These are phyloP conservation scores for Aspergillus puulaauensis DNA, from an alignment of 2,329 filamentous ascomycete genomes.

Conservation along the genomic window DNA sequence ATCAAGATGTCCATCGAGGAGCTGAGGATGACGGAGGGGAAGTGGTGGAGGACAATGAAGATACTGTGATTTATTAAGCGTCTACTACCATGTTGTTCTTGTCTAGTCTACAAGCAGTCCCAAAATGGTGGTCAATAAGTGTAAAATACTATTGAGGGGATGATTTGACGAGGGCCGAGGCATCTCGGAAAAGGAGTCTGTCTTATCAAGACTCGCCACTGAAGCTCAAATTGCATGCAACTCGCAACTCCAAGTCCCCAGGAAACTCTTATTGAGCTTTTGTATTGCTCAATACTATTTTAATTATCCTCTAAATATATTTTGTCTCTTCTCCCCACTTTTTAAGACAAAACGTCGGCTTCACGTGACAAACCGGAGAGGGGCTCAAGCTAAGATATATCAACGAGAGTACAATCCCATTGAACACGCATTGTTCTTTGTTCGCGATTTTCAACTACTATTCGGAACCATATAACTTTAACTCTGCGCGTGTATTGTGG, in stretches of 20 bases:
- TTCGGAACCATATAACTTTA: background rate
- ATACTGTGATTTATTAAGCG: constrained; percentile 79
- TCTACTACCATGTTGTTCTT: background rate
- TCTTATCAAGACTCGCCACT: background rate
- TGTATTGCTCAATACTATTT: background rate
- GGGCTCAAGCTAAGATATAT: background rate
- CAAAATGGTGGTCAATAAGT: background rate
- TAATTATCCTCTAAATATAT: background rate
- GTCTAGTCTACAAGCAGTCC: background rate
- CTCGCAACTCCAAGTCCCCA: background rate
- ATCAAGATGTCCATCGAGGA: constrained; percentile 43
- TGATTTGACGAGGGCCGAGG: constrained; percentile 13
- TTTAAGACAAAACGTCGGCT: constrained; percentile 1
- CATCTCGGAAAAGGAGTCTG: constrained; percentile 6
- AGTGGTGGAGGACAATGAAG: constrained; percentile 80
- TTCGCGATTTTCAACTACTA: background rate
- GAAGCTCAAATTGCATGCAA: background rate
- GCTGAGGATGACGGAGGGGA: constrained; percentile 71
- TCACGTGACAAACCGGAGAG: constrained; percentile 21
- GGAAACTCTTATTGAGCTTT: background rate
- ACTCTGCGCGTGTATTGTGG: background rate
- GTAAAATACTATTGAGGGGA: background rate
- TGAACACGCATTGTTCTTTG: background rate
- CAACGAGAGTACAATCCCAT: background rate
- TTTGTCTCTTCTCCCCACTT: background rate